Conservation (phyloP, 305 asterid species). For the Plantago coronopus region DNA sequence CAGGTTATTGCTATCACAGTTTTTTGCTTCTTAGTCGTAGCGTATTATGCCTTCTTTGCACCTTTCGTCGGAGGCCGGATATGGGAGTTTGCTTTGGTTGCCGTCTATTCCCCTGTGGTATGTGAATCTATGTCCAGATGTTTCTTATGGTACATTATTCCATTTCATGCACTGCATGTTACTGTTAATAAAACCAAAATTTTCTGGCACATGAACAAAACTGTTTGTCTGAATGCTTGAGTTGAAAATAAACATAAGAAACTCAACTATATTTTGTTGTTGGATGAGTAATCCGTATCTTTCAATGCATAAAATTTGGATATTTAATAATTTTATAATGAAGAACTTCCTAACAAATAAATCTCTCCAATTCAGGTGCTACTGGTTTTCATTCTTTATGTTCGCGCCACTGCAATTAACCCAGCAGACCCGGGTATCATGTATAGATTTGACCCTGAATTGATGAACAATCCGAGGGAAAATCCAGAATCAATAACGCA, state of each 20-base stretch:
- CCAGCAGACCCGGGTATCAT: slow-evolving; percentile 99
- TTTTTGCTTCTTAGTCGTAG: slow-evolving; percentile 84
- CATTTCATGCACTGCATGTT: slow-evolving; percentile 4
- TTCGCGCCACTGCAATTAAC: slow-evolving; percentile 89
- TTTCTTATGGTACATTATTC: slow-evolving; percentile 16
- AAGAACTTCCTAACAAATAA: slow-evolving; percentile 6
- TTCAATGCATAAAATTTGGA: not conserved
- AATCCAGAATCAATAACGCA: slow-evolving; percentile 47
- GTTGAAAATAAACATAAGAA: not conserved
- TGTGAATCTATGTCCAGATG: slow-evolving; percentile 30
- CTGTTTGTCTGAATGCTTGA: not conserved
- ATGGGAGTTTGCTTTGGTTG: slow-evolving; percentile 72
- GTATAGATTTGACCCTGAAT: slow-evolving; percentile 61
- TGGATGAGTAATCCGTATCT: not conserved
- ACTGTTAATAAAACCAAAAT: not conserved
- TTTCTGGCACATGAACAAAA: not conserved
- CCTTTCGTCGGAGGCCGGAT: slow-evolving; percentile 91
- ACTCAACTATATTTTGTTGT: slow-evolving; percentile 7
- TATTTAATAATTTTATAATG: not conserved
- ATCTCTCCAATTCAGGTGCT: slow-evolving; percentile 58
- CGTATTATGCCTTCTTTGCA: slow-evolving; percentile 94
- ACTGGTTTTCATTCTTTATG: slow-evolving; percentile 82
- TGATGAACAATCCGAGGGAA: slow-evolving; percentile 35
- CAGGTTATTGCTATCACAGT: slow-evolving; percentile 97
- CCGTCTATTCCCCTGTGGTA: slow-evolving; percentile 92